Evolutionary conservation across 768 basidiomycete species (phyloP), one percentile per base, ranked within the genome.

Genomic region (Roridomyces roridus): DNA sequence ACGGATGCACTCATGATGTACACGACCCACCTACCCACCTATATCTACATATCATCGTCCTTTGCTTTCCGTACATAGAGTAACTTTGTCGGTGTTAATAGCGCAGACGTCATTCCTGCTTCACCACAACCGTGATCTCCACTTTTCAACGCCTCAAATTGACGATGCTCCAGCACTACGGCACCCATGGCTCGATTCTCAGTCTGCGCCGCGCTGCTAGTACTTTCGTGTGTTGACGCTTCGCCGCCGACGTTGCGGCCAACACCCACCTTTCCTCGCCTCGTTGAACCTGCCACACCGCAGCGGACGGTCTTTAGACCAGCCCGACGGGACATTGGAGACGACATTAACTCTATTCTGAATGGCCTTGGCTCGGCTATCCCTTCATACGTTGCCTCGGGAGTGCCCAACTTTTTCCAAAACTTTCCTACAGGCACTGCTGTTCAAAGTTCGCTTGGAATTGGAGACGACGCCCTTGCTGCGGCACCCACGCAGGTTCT

Each of bases 341-440:
- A 26, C n/a, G 57, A 52, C 28, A 17, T 59, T 14, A 31, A 46
- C 18, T 52, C 51, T 6, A 49, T 53, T 20, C 35, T 59, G 3
- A 36, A n/a, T 20, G 37, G 46, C 21, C 51, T 59, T 5, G 57
- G 57, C 24, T 59, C 57, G 4, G 51, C n/a, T 46, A 49, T 59
- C 53, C 57, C 57, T 1, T 59, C 57, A 3, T 59, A 59, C 34
- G 57, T 59, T 28, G 57, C 57, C 15, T 59, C 57, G 0, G 57
- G 57, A 12, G 51, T 53, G 14, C 51, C 57, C 51, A 59, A 59
- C 20, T 59, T 59, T 35, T 59, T 59, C 46, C 57, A 59, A 29
- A 47, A 55, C 44, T 51, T 60, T 20, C 59, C 59, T 2, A 60
- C 53, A 6, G 54, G 53, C 37, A 53, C 51, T 17, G 59, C 52